A percentile compares a stretch with the other conserved stretches of the same genome.
Conservation (phyloP, 768 basidiomycete species). For the Macrolepiota dolichaula region DNA sequence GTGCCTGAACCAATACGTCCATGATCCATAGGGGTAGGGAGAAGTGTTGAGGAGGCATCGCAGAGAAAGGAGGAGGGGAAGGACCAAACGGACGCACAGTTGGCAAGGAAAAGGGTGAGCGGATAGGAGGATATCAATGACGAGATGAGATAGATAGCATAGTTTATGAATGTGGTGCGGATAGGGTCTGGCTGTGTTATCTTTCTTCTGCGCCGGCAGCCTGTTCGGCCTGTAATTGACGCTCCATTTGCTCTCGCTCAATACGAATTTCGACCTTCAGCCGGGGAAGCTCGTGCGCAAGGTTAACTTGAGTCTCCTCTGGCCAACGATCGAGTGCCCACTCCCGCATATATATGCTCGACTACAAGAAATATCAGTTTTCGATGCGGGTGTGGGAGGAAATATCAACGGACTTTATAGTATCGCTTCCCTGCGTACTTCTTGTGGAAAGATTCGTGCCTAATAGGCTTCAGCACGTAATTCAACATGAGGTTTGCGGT, state of each 20-base stretch:
- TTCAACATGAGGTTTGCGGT: constrained; percentile 92
- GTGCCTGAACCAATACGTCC: not conserved
- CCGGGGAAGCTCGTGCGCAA: constrained; percentile 54
- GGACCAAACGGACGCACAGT: not conserved
- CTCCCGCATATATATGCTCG: constrained; percentile 75
- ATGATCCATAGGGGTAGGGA: constrained; percentile 1
- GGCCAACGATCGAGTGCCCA: constrained; percentile 83
- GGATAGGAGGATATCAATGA: constrained; percentile 6
- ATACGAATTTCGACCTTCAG: constrained; percentile 56
- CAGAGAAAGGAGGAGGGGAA: constrained; percentile 1
- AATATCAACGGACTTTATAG: constrained; percentile 59
- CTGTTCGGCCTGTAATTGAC: constrained; percentile 14
- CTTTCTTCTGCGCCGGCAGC: constrained; percentile 7
- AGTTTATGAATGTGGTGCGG: not conserved
- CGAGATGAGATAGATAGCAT: constrained; percentile 12
- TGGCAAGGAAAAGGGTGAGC: not conserved
- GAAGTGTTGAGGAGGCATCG: constrained; percentile 11
- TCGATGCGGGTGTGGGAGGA: not conserved
- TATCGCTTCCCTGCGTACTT: constrained; percentile 92
- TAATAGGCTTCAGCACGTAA: constrained; percentile 77
- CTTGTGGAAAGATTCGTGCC: constrained; percentile 85
- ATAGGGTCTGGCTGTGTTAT: not conserved
- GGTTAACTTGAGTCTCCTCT: constrained; percentile 55
- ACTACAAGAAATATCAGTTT: constrained; percentile 36
- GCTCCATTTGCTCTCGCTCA: constrained; percentile 31